Evolutionary conservation across 1,284 basidiomycete genomes (phyloP).

Genomic region (Macrocystidia cucumis): DNA sequence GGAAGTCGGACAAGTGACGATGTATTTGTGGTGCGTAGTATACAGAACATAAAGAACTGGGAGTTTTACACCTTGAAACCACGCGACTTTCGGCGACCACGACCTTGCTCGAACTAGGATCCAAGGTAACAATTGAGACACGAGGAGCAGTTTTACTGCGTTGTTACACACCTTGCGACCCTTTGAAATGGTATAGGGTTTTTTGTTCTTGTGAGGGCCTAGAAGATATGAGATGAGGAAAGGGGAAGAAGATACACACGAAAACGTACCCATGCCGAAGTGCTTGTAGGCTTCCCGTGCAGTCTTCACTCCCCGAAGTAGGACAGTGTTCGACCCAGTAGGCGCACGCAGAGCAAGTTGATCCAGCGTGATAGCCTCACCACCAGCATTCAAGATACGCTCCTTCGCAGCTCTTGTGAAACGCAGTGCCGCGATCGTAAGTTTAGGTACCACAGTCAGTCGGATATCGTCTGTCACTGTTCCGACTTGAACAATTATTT

Average conservation of each 20-base stretch:
- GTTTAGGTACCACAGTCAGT: constrained; percentile 81
- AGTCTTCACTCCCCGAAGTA: constrained; percentile 90
- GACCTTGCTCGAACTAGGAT: constrained; percentile 73
- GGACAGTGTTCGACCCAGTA: constrained; percentile 92
- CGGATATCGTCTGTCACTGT: constrained; percentile 97
- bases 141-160: background rate
- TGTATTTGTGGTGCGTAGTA: constrained; percentile 1
- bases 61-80: constrained; percentile 77
- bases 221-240: background rate
- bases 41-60: too few relatives aligned
- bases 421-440: constrained; percentile 90
- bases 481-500: constrained; percentile 88
- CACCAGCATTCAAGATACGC: constrained; percentile 93
- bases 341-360: constrained; percentile 93
- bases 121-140: constrained; percentile 7
- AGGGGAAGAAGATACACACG: constrained; percentile 1
- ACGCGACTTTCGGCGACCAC: constrained; percentile 91
- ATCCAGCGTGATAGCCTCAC: constrained; percentile 93
- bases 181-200: constrained; percentile 90
- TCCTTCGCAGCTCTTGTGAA: constrained; percentile 93
- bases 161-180: constrained; percentile 74
- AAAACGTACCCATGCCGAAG: constrained; percentile 79
- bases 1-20: background rate
- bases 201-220: constrained; percentile 88
- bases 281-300: constrained; percentile 93